A percentile compares a stretch with the other conserved stretches of the same genome.
Evolutionary conservation across 23 red algal genomes (phyloP).

Genomic region (Gracilaria domingensis): DNA sequence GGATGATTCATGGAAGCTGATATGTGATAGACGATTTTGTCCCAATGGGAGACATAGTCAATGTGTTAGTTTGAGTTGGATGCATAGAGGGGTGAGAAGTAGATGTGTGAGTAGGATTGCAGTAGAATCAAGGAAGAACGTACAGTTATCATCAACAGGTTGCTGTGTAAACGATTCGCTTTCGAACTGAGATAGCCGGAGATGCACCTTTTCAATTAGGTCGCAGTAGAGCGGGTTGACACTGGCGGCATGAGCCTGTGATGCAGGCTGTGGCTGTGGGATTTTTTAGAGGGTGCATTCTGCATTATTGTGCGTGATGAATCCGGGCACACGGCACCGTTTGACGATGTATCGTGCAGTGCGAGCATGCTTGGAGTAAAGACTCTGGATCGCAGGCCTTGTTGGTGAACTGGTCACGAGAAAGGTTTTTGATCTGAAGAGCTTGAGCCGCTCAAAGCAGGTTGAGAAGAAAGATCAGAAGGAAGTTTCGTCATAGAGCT

Average conservation of each 20-base stretch:
- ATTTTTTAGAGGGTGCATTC: slow-evolving; percentile 21
- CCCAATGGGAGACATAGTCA: slow-evolving; percentile 14
- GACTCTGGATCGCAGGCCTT: neutral
- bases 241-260: neutral
- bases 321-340: slow-evolving; percentile 2
- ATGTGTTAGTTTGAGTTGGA: neutral
- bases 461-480: too few relatives aligned
- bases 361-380: neutral
- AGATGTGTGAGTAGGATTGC: slow-evolving; percentile 22
- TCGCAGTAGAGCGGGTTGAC: too few relatives aligned
- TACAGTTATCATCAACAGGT: neutral
- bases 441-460: neutral
- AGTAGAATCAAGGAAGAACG: slow-evolving; percentile 24
- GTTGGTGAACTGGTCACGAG: too few relatives aligned
- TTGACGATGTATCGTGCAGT: neutral
- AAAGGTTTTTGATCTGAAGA: neutral
- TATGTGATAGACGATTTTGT: neutral
- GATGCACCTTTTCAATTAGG: neutral
- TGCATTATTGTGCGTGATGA: neutral
- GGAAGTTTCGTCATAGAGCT: too few relatives aligned
- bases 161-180: neutral
- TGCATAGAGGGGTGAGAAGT: slow-evolving; percentile 1
- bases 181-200: neutral
- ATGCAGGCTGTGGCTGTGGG: neutral
- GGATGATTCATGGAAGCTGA: neutral